Evolutionary conservation across 768 basidiomycete genomes (phyloP).

Genomic region (Pholiota molesta): DNA sequence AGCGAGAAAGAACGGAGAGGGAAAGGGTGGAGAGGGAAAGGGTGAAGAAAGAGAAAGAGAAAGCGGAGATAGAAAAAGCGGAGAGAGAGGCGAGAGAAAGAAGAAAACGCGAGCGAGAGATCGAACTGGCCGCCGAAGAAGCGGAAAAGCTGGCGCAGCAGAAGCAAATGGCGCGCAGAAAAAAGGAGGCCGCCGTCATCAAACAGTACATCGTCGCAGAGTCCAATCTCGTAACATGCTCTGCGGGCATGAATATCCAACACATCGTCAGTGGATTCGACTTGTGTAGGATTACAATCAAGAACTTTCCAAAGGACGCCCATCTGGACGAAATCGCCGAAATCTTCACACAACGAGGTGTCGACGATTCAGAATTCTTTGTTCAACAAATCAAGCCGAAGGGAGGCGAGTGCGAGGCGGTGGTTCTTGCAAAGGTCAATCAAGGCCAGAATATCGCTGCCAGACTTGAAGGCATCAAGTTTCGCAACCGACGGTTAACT

Average conservation of each 20-base stretch:
- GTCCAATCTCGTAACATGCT: conserved; percentile 43
- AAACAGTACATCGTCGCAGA: too few relatives aligned
- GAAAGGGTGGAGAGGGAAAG: too few relatives aligned
- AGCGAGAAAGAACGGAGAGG: too few relatives aligned
- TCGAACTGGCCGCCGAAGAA: conserved; percentile 18
- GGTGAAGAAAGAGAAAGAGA: not conserved
- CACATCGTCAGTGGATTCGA: conserved; percentile 54
- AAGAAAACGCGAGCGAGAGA: not conserved
- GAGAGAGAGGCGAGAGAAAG: conserved; percentile 8
- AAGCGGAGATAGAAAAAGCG: conserved; percentile 10
- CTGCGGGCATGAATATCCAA: conserved; percentile 50
- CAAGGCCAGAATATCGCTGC: too few relatives aligned
- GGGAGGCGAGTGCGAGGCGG: conserved; percentile 34
- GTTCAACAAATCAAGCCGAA: conserved; percentile 18
- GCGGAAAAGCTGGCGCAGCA: conserved; percentile 38
- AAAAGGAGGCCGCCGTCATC: conserved; percentile 34
- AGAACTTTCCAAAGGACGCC: conserved; percentile 45
- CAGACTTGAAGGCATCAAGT: too few relatives aligned
- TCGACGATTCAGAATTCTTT: conserved; percentile 27
- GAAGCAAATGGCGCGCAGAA: conserved; percentile 24
- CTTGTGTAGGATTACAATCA: conserved; percentile 47
- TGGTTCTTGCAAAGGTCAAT: too few relatives aligned
- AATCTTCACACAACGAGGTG: conserved; percentile 39
- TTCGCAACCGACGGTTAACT: conserved; percentile 37
- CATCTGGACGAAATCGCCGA: conserved; percentile 41